phyloP scores from a whole-genome alignment of 371 early-diverging fungal species.

The Choanephora cucurbitarum region DNA sequence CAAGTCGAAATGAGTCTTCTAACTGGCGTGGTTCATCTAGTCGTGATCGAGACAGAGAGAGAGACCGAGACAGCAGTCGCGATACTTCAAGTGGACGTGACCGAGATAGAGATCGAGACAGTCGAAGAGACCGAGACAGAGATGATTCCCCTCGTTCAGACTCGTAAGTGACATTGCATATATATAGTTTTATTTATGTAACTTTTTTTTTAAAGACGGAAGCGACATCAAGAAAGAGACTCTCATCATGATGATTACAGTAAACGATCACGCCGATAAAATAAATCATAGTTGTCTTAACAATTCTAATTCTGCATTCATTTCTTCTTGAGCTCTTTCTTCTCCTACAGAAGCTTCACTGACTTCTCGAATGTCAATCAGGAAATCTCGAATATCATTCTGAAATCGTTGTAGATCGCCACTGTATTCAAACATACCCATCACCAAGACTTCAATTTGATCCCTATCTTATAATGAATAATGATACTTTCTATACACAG shows the following conservation, averaged over 20 bases:
- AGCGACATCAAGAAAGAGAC: conserved; percentile 21
- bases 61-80: conserved; percentile 8
- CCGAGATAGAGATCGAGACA: neutral
- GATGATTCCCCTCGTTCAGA: conserved; percentile 26
- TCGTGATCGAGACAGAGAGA: conserved; percentile 11
- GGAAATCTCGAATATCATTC: conserved; percentile 88
- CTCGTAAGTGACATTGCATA: conserved; percentile 30
- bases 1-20: neutral
- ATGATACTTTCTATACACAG: too few species aligned
- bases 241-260: conserved; percentile 18
- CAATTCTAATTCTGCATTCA: conserved; percentile 30
- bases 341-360: conserved; percentile 21
- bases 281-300: conserved; percentile 10
- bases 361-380: conserved; percentile 61
- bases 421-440: conserved; percentile 81
- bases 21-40: conserved; percentile 2
- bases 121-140: conserved; percentile 16
- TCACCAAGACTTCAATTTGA: conserved; percentile 84
- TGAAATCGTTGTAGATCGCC: conserved; percentile 83
- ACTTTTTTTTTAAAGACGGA: conserved; percentile 18
- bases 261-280: conserved; percentile 24
- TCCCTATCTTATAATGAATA: conserved; percentile 51
- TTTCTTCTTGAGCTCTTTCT: conserved; percentile 21
- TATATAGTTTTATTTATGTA: too few species aligned
- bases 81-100: neutral